These are phyloP conservation scores for Cercospora sojina DNA, from an alignment of 2,329 filamentous ascomycete species.

Conservation along the genomic window DNA sequence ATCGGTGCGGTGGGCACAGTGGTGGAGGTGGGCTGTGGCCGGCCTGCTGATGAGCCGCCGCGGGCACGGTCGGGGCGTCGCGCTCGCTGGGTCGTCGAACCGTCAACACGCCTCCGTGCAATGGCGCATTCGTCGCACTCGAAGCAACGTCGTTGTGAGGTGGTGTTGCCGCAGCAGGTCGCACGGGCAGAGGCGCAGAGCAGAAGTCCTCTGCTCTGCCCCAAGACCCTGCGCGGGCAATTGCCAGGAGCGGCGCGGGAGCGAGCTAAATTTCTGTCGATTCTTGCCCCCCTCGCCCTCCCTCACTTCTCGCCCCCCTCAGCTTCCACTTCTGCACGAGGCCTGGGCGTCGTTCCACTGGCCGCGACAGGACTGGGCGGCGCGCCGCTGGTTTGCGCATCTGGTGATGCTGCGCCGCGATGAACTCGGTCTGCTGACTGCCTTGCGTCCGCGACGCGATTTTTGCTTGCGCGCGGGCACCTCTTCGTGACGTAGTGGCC, in stretches of 20 bases:
- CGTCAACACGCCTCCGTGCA: background rate
- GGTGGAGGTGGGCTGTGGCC: constrained; percentile 13
- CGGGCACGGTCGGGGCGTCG: constrained; percentile 1
- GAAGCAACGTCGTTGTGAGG: constrained; percentile 1
- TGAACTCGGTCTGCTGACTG: background rate
- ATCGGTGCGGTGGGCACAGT: background rate
- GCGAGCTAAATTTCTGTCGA: constrained; percentile 5
- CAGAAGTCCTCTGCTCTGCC: constrained; percentile 4
- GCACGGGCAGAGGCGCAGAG: background rate
- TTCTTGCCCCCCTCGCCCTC: background rate
- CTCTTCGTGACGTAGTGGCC: constrained; percentile 1
- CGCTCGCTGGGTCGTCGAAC: constrained; percentile 2
- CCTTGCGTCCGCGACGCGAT: background rate
- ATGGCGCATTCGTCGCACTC: background rate
- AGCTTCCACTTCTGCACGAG: background rate
- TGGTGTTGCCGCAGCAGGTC: background rate
- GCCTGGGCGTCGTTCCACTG: background rate
- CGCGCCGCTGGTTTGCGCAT: background rate
- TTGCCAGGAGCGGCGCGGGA: constrained; percentile 2
- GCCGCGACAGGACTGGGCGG: background rate
- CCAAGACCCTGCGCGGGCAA: background rate
- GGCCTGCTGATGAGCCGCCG: background rate
- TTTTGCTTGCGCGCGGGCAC: background rate
- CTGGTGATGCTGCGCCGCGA: constrained; percentile 4
- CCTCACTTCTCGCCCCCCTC: background rate